These are phyloP conservation scores for Pyrenula aspistea DNA, from an alignment of 495 filamentous ascomycete genomes.

Conservation along the genomic window DNA sequence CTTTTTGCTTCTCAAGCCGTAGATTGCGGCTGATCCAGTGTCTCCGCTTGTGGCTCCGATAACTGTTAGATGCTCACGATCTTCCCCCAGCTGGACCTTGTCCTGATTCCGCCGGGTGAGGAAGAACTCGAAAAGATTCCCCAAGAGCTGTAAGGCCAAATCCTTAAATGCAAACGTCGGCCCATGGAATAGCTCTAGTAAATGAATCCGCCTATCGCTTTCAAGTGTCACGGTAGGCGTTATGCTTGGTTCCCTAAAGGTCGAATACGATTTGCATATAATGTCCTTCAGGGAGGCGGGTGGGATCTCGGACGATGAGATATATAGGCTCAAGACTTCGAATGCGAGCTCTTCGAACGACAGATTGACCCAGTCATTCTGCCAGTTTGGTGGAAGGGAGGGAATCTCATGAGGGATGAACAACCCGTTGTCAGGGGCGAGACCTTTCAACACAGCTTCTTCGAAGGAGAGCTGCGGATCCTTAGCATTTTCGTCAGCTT, in stretches of 20 bases:
- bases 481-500: constrained; percentile 1
- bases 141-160: constrained; percentile 78
- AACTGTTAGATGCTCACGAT: constrained; percentile 78
- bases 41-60: constrained; percentile 90
- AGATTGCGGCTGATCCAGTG: constrained; percentile 90
- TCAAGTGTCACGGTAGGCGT: constrained; percentile 62
- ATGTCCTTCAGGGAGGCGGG: constrained; percentile 66
- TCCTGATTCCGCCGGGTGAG: constrained; percentile 68
- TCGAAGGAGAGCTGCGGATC: constrained; percentile 70
- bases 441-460: constrained; percentile 78
- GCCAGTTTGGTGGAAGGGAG: constrained; percentile 46
- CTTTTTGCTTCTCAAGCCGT: constrained; percentile 93
- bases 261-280: constrained; percentile 68
- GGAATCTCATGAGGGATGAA: constrained; percentile 84
- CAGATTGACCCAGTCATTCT: constrained; percentile 58
- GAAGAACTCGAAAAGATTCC: constrained; percentile 95
- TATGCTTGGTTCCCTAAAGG: constrained; percentile 65
- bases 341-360: constrained; percentile 70
- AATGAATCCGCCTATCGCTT: constrained; percentile 53
- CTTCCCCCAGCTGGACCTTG: constrained; percentile 30
- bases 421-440: constrained; percentile 79
- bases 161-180: constrained; percentile 95
- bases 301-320: constrained; percentile 73
- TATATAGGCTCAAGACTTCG: constrained; percentile 67
- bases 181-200: constrained; percentile 96